Base-by-base conservation (phyloP, 2,329 filamentous ascomycete genomes). In the Calonectria henricotiae region DNA sequence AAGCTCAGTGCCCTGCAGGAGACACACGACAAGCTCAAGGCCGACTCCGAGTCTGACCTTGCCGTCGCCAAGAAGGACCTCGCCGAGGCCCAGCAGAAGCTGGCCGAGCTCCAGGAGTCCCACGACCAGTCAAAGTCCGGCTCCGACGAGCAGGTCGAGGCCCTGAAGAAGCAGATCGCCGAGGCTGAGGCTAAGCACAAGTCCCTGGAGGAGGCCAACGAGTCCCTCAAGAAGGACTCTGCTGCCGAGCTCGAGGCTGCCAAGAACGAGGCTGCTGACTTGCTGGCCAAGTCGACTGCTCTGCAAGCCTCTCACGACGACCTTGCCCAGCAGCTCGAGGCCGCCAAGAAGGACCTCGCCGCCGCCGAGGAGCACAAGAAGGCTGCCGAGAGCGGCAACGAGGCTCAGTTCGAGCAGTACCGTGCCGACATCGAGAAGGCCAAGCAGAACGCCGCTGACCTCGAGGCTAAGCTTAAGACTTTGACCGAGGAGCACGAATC, bases 181-280 rank as follows among this genome's bases (percentile, higher is more conserved):
- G 74, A 77, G 23, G 77, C 83, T 46, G 79, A 82, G 74, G 73
- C 76, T 49, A 79, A 82, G 65, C 71, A 73, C 30, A 71, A 73
- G 41, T 66, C 73, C 32, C 69, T 75, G 37, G 75, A 83, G 43
- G 73, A 79, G 62, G 67, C 68, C 67, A 72, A 73, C 55, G 73
- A 76, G 67, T 61, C 62, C 30, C 68, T 79, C 5, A 79, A 80
- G 75, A 79, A 75, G 54, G 74, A 81, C 51, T 78, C 82, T 15
- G 79, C 80, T 23, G 75, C 77, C 32, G 79, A 82, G 55, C 64
- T 80, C n/a, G 74, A 74, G 5, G 72, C 79, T 23, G 74, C 80
- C 39, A 74, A 79, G 79, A 79, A 79, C 73, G 77, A 79, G 27
- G 70, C 73, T 35, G 74, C 74, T 25, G 75, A 77, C 37, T 73